phyloP scores from a whole-genome alignment of 129 eudicot genomes.

The Calendula officinalis region DNA sequence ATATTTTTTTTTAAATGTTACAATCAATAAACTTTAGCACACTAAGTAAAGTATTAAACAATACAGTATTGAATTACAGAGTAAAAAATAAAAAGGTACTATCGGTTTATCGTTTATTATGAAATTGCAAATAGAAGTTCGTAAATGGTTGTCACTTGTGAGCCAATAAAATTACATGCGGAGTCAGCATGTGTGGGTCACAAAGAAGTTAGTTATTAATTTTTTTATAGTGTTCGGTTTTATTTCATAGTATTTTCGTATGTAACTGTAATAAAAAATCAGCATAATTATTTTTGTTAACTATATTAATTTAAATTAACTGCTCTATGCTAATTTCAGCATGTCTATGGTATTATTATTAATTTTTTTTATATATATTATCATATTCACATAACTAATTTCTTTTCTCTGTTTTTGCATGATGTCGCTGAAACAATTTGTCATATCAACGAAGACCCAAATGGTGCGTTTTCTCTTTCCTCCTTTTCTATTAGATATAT shows the following conservation, averaged over 20 bases:
- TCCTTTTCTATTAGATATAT: not conserved
- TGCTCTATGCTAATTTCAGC: too few species aligned
- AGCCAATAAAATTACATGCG: not conserved
- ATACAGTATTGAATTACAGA: not conserved
- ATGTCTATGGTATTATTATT: too few species aligned
- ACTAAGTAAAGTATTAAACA: not conserved
- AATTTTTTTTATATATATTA: too few species aligned
- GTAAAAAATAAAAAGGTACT: not conserved
- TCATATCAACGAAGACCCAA: not conserved
- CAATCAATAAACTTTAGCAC: not conserved
- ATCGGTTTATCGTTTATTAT: not conserved
- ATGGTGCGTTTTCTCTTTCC: not conserved
- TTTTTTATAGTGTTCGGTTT: too few species aligned
- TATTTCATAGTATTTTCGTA: too few species aligned
- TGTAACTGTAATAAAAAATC: too few species aligned
- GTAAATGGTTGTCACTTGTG: not conserved
- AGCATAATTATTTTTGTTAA: not conserved
- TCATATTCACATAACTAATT: too few species aligned
- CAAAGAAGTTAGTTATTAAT: too few species aligned
- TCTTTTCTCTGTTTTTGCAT: too few species aligned
- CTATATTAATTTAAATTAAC: too few species aligned
- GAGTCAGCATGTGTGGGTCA: not conserved
- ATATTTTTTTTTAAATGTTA: not conserved
- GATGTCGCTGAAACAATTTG: too few species aligned
- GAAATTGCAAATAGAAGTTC: not conserved